Conservation (phyloP, 441 rosid genomes). For the Theobroma grandiflorum region DNA sequence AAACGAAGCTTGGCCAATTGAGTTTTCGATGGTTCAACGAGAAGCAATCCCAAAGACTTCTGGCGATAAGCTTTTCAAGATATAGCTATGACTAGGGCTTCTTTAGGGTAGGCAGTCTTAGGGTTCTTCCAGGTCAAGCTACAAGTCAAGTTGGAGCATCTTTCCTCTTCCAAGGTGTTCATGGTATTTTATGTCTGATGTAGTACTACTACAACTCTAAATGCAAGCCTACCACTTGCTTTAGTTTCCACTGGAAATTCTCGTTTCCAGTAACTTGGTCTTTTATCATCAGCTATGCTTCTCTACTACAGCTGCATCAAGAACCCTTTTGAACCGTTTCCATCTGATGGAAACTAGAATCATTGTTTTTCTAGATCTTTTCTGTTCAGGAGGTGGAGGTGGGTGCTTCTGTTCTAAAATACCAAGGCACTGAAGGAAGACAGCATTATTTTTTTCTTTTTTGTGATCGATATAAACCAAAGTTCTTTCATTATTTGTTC, state of each 20-base stretch:
- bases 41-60: neutral
- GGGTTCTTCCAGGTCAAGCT: slow-evolving; percentile 28
- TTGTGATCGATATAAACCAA: neutral
- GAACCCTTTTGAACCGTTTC: neutral
- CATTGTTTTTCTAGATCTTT: neutral
- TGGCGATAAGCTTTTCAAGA: slow-evolving; percentile 3
- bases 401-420: slow-evolving; percentile 46
- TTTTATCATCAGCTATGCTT: neutral
- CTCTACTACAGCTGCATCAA: neutral
- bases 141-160: slow-evolving; percentile 19
- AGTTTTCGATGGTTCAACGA: slow-evolving; percentile 1
- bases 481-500: slow-evolving; percentile 5
- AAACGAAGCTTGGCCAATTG: slow-evolving; percentile 2
- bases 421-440: slow-evolving; percentile 26
- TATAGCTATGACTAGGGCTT: slow-evolving; percentile 23
- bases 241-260: neutral
- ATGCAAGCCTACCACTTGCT: slow-evolving; percentile 14
- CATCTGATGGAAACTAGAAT: slow-evolving; percentile 12
- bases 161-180: neutral
- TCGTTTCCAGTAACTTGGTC: neutral
- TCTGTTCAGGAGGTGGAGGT: neutral
- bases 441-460: neutral
- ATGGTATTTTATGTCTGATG: slow-evolving; percentile 14
- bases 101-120: slow-evolving; percentile 8
- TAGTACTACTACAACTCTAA: neutral